Percentiles rank a stretch among this genome's conserved stretches.
phyloP scores from a whole-genome alignment of 768 basidiomycete species.

The Asterophora lycoperdoides region DNA sequence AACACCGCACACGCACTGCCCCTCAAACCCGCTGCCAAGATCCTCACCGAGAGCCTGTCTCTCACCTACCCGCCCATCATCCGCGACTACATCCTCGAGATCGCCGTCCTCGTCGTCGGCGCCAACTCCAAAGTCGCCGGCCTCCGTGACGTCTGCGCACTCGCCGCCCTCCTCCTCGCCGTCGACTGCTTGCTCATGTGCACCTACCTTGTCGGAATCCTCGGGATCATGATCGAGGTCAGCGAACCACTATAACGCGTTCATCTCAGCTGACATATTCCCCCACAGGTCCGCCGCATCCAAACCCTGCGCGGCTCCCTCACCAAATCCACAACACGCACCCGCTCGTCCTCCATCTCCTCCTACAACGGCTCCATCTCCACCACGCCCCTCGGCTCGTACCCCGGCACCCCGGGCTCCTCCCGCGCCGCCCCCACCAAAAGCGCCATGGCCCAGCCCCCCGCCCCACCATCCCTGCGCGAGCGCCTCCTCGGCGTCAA shows the following conservation, averaged over 20 bases:
- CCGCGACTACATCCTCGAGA: slow-evolving; percentile 89
- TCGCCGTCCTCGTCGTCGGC: slow-evolving; percentile 84
- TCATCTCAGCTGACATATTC: slow-evolving; percentile 5
- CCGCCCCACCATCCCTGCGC: slow-evolving; percentile 15
- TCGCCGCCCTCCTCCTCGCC: slow-evolving; percentile 83
- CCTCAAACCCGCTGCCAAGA: slow-evolving; percentile 74
- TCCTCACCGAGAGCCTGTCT: slow-evolving; percentile 80
- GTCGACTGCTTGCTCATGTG: slow-evolving; percentile 87
- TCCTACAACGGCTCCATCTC: slow-evolving; percentile 27
- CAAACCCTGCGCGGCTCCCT: slow-evolving; percentile 48
- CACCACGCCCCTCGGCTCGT: slow-evolving; percentile 20
- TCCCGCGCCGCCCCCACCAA: slow-evolving; percentile 4
- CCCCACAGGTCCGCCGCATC: slow-evolving; percentile 63
- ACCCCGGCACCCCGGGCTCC: slow-evolving; percentile 17
- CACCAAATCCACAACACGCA: slow-evolving; percentile 25
- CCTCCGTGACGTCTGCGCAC: slow-evolving; percentile 88
- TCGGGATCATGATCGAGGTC: slow-evolving; percentile 97
- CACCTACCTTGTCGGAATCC: slow-evolving; percentile 84
- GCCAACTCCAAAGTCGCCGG: slow-evolving; percentile 86
- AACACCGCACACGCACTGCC: slow-evolving; percentile 31
- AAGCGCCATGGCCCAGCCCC: slow-evolving; percentile 30
- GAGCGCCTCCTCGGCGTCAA: slow-evolving; percentile 24
- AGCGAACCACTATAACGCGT: slow-evolving; percentile 15
- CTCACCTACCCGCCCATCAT: slow-evolving; percentile 80
- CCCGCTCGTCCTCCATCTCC: slow-evolving; percentile 32